phyloP scores from a whole-genome alignment of 2,329 filamentous ascomycete species.

The Aspergillus sp. region DNA sequence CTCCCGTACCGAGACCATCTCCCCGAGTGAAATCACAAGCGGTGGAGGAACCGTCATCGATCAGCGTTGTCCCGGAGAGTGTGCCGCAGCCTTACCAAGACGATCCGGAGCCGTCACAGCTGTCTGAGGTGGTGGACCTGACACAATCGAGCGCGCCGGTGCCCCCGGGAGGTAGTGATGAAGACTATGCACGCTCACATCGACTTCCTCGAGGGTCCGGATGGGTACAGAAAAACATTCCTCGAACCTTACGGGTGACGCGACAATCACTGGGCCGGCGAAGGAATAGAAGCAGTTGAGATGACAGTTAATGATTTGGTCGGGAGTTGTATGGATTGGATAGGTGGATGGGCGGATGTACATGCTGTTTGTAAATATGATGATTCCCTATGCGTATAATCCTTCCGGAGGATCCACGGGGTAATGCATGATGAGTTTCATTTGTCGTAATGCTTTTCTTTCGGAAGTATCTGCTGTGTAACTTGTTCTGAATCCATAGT shows the following conservation, averaged over 20 bases:
- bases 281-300: constrained; percentile 11
- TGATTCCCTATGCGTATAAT: too few species aligned
- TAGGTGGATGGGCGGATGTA: background rate
- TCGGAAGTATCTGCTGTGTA: background rate
- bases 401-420: background rate
- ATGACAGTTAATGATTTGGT: background rate
- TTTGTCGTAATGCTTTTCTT: background rate
- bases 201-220: constrained; percentile 30
- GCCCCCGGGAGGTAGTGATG: constrained; percentile 30
- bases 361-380: constrained; percentile 4
- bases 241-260: constrained; percentile 18
- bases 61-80: constrained; percentile 15
- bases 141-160: constrained; percentile 39
- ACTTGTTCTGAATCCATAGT: too few species aligned
- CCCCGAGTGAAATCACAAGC: background rate
- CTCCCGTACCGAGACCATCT: constrained; percentile 9
- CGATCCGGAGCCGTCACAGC: constrained; percentile 13
- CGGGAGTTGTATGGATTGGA: background rate
- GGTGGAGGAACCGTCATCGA: constrained; percentile 13
- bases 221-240: constrained; percentile 32
- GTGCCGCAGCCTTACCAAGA: background rate
- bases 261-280: constrained; percentile 22
- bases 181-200: constrained; percentile 32
- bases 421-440: background rate
- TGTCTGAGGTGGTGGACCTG: constrained; percentile 34